Percentiles rank a stretch among this genome's conserved stretches.
Evolutionary conservation across 495 filamentous ascomycete genomes (phyloP).

Genomic region (Hypoxylon rickii): DNA sequence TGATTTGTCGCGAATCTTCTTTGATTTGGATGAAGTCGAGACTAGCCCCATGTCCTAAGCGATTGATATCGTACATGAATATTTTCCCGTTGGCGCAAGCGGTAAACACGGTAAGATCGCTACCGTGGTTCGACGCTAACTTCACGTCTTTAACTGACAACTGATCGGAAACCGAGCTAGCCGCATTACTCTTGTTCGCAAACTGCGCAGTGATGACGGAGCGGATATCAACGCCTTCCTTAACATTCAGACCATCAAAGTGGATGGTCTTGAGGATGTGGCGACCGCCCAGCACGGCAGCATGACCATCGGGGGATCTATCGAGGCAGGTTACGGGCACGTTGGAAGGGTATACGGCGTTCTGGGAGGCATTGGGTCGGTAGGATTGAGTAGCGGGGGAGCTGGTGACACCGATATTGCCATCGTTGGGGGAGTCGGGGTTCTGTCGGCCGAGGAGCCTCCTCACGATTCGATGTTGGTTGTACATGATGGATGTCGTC

Average conservation of each 20-base stretch:
- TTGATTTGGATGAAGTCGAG: slow-evolving; percentile 71
- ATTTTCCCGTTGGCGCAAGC: slow-evolving; percentile 87
- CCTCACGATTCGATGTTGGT: slow-evolving; percentile 57
- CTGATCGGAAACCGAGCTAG: slow-evolving; percentile 64
- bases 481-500: slow-evolving; percentile 42
- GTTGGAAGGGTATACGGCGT: slow-evolving; percentile 71
- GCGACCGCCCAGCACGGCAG: slow-evolving; percentile 79
- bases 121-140: slow-evolving; percentile 64
- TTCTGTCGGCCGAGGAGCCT: slow-evolving; percentile 55
- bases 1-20: slow-evolving; percentile 90
- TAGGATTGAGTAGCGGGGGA: slow-evolving; percentile 40
- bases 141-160: slow-evolving; percentile 83
- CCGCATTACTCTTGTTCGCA: slow-evolving; percentile 59
- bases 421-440: slow-evolving; percentile 43
- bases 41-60: slow-evolving; percentile 54
- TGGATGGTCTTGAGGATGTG: slow-evolving; percentile 84
- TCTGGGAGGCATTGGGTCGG: slow-evolving; percentile 71
- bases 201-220: slow-evolving; percentile 73
- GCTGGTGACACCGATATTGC: slow-evolving; percentile 43
- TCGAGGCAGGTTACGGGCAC: slow-evolving; percentile 77
- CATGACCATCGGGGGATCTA: slow-evolving; percentile 73
- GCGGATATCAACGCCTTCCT: slow-evolving; percentile 80
- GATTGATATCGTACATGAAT: slow-evolving; percentile 81
- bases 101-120: slow-evolving; percentile 68
- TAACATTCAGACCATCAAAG: slow-evolving; percentile 69